Evolutionary conservation across 257 asterid genomes (phyloP).

Genomic region (Solanum arcanum): DNA sequence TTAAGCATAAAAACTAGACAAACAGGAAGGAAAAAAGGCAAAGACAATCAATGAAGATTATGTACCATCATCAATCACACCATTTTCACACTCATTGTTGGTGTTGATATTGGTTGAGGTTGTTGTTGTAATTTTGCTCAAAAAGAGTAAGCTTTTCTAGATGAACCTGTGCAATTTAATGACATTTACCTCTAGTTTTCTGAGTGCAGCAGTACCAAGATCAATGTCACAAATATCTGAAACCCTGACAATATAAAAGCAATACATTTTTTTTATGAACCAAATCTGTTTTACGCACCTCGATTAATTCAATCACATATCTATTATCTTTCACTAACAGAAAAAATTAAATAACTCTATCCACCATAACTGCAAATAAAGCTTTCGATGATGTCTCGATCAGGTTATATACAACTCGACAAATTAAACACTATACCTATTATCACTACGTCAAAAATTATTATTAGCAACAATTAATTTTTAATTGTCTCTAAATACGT

Average conservation of each 20-base stretch:
- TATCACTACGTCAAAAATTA: too few species aligned
- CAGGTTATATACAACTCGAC: too few species aligned
- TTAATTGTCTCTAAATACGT: too few species aligned
- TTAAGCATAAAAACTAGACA: background rate
- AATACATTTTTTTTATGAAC: constrained; percentile 13
- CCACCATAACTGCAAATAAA: constrained; percentile 3
- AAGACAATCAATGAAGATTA: background rate
- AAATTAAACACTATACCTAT: too few species aligned
- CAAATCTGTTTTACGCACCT: background rate
- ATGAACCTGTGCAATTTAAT: constrained; percentile 31
- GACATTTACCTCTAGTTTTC: constrained; percentile 45
- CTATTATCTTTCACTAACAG: rapidly evolving
- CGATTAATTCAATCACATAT: too few species aligned
- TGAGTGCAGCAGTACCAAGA: constrained; percentile 46
- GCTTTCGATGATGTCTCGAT: background rate
- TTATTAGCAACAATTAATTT: too few species aligned
- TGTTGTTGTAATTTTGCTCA: background rate
- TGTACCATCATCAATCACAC: constrained; percentile 2
- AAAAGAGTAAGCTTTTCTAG: constrained; percentile 7
- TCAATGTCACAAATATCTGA: constrained; percentile 53
- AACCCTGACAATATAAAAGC: constrained; percentile 39
- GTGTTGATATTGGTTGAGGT: background rate
- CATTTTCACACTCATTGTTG: background rate
- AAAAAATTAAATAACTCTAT: background rate
- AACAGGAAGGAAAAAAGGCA: background rate